A percentile compares a stretch with the other conserved stretches of the same genome.
Evolutionary conservation across 148 eudicot genomes (phyloP).

Genomic region (Fallopia convolvulus): DNA sequence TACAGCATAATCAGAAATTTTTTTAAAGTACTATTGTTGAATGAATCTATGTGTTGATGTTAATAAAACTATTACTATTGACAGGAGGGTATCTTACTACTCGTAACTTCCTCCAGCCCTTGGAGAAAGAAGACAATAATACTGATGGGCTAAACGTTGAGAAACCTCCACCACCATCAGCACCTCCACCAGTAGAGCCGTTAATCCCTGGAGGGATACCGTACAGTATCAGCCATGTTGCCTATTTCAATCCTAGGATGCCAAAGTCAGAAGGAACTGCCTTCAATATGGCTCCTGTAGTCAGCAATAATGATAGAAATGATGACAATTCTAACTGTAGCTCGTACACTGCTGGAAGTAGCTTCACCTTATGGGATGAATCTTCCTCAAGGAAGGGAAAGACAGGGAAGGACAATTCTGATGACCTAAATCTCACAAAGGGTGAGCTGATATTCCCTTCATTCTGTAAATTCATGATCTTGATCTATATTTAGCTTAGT

Average conservation of each 20-base stretch:
- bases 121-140: constrained; percentile 50
- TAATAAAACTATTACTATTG: not conserved
- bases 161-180: constrained; percentile 43
- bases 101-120: constrained; percentile 83
- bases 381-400: constrained; percentile 63
- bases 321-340: constrained; percentile 69
- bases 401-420: constrained; percentile 78
- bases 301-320: constrained; percentile 42
- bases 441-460: constrained; percentile 31
- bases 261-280: constrained; percentile 53
- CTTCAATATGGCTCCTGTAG: constrained; percentile 34
- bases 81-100: constrained; percentile 63
- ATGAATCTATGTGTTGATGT: not conserved
- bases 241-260: constrained; percentile 49
- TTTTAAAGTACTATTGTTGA: too few relatives aligned
- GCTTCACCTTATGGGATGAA: constrained; percentile 91
- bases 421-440: constrained; percentile 35
- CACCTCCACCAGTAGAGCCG: constrained; percentile 45
- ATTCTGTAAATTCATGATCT: not conserved
- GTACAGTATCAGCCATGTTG: constrained; percentile 61
- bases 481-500: not conserved
- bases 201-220: constrained; percentile 78
- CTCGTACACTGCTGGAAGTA: constrained; percentile 62
- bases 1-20: not conserved
- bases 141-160: constrained; percentile 31